A percentile compares a stretch with the other conserved stretches of the same genome.
These are phyloP conservation scores for Rheum nobile DNA, from an alignment of 148 eudicot species.

Conservation along the genomic window DNA sequence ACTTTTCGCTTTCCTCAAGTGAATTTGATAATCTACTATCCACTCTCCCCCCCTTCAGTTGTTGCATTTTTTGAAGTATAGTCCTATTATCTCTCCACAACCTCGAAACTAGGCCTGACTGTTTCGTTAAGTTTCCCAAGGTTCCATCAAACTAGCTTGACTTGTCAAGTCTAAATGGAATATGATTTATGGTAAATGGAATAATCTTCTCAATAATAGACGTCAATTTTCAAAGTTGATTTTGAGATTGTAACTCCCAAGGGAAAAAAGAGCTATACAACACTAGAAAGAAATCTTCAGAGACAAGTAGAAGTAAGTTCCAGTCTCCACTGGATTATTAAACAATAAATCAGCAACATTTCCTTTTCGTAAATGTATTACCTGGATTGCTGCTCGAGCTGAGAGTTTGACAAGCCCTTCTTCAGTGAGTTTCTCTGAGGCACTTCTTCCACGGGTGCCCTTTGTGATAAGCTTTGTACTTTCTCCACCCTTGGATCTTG, in stretches of 20 bases:
- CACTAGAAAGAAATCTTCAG: neutral
- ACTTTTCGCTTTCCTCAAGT: too few species aligned
- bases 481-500: conserved; percentile 60
- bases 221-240: too few species aligned
- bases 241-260: neutral
- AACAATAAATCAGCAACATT: neutral
- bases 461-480: conserved; percentile 61
- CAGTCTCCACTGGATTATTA: neutral
- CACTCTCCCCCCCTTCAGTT: too few species aligned
- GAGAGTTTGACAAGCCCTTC: conserved; percentile 94
- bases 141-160: neutral
- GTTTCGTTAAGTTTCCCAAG: neutral
- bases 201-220: neutral
- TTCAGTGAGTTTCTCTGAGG: conserved; percentile 85
- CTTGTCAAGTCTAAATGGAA: neutral
- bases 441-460: conserved; percentile 78
- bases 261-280: neutral
- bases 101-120: neutral
- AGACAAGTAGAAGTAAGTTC: neutral
- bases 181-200: neutral
- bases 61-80: too few species aligned
- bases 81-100: neutral
- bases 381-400: conserved; percentile 92
- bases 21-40: too few species aligned
- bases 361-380: conserved; percentile 10